phyloP scores from a whole-genome alignment of 2,329 filamentous ascomycete genomes.

The Apiospora kogelbergensis region DNA sequence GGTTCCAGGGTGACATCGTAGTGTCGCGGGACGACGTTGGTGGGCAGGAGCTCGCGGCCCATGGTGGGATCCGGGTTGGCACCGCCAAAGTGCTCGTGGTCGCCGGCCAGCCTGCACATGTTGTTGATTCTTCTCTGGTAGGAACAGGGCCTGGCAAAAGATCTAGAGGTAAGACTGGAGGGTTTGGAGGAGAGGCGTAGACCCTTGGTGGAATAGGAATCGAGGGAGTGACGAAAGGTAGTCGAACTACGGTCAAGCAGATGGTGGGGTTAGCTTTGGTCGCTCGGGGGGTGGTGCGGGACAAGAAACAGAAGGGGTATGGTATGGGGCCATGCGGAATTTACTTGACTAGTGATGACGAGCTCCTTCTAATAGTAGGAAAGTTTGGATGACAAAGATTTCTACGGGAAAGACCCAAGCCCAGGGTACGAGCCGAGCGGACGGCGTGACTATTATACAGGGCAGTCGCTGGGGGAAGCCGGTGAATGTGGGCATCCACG shows the following conservation, averaged over 20 bases:
- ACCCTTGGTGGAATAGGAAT: neutral
- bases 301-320: slow-evolving; percentile 1
- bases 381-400: slow-evolving; percentile 6
- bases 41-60: slow-evolving; percentile 78
- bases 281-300: neutral
- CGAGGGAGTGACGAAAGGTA: neutral
- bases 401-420: neutral
- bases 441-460: neutral
- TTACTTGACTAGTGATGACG: slow-evolving; percentile 7
- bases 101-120: slow-evolving; percentile 68
- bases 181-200: neutral
- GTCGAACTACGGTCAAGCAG: neutral
- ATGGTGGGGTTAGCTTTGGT: slow-evolving; percentile 5
- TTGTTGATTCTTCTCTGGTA: slow-evolving; percentile 59
- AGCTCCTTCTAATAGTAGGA: neutral
- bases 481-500: slow-evolving; percentile 12
- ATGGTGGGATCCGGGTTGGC: slow-evolving; percentile 57
- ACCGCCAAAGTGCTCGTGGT: slow-evolving; percentile 52
- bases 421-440: neutral
- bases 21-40: slow-evolving; percentile 88
- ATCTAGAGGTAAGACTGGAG: neutral
- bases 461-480: slow-evolving; percentile 1
- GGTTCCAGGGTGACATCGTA: slow-evolving; percentile 92
- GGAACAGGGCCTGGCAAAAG: slow-evolving; percentile 59
- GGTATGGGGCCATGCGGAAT: slow-evolving; percentile 1